These are phyloP conservation scores for Acanthamoeba sp. DNA, from an alignment of 208 protist species.

Conservation along the genomic window DNA sequence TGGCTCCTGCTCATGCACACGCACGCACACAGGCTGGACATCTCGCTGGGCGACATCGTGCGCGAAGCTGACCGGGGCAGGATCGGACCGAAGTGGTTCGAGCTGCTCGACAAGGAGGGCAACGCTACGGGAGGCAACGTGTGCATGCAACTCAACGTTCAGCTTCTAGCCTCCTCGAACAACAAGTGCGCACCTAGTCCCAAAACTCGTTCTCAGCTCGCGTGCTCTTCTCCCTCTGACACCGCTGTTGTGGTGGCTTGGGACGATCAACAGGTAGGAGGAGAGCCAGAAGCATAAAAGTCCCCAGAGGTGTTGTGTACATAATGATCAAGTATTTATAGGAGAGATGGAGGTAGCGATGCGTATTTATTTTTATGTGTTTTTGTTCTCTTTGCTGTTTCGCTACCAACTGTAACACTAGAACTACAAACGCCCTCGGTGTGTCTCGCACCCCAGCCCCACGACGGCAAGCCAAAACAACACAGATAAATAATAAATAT, in stretches of 20 bases:
- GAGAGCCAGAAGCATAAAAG: no score
- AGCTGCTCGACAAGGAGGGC: neutral
- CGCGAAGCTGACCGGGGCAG: slow-evolving; percentile 1
- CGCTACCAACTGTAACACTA: no score
- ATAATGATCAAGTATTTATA: no score
- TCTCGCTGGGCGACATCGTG: slow-evolving; percentile 26
- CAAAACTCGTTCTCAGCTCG: neutral
- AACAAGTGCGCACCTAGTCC: neutral
- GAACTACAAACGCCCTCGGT: no score
- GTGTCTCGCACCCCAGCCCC: no score
- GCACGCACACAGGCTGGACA: neutral
- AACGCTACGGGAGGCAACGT: neutral
- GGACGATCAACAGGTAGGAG: neutral
- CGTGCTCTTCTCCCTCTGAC: neutral
- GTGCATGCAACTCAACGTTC: slow-evolving; percentile 33
- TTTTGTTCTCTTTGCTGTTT: no score
- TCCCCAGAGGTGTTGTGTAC: no score
- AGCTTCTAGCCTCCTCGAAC: neutral
- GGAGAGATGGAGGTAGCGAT: no score
- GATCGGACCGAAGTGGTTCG: slow-evolving; percentile 28
- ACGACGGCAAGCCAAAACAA: no score
- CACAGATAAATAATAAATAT: neutral
- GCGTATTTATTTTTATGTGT: no score
- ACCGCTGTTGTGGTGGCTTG: no score
- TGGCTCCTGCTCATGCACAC: no score